phyloP scores from a whole-genome alignment of 345 rosid genomes.

The Rubroshorea leprosula region DNA sequence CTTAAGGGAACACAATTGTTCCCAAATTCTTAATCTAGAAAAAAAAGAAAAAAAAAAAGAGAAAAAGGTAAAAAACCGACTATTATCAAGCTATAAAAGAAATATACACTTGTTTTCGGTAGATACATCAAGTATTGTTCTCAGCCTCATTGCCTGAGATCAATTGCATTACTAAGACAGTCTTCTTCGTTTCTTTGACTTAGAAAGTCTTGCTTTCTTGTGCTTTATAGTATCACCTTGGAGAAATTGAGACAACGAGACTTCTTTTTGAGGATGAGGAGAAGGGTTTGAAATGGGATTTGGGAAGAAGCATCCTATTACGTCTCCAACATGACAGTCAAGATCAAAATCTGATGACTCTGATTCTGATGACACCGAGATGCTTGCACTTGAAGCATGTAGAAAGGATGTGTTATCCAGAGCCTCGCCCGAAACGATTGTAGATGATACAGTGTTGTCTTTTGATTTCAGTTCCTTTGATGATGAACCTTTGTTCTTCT shows the following conservation, averaged over 20 bases:
- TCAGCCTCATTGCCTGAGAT: not conserved
- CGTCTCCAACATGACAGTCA: not conserved
- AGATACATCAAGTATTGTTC: too few species aligned
- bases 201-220: not conserved
- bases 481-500: not conserved
- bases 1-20: too few species aligned
- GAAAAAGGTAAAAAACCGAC: too few species aligned
- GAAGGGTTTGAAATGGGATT: not conserved
- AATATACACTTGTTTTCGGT: too few species aligned
- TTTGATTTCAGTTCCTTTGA: not conserved
- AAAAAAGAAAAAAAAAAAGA: too few species aligned
- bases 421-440: conserved; percentile 1
- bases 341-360: conserved; percentile 2
- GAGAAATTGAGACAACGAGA: conserved; percentile 1
- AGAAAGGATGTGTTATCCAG: conserved; percentile 1
- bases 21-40: too few species aligned
- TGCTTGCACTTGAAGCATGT: conserved; percentile 21
- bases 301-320: not conserved
- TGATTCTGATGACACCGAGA: conserved; percentile 35
- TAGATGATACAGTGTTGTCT: not conserved
- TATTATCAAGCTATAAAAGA: too few species aligned
- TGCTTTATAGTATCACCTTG: not conserved
- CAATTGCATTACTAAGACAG: not conserved
- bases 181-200: not conserved
- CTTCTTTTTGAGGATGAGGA: conserved; percentile 4